phyloP scores from a whole-genome alignment of 2,329 filamentous ascomycete genomes.

The Neodidymelliopsis sp. region DNA sequence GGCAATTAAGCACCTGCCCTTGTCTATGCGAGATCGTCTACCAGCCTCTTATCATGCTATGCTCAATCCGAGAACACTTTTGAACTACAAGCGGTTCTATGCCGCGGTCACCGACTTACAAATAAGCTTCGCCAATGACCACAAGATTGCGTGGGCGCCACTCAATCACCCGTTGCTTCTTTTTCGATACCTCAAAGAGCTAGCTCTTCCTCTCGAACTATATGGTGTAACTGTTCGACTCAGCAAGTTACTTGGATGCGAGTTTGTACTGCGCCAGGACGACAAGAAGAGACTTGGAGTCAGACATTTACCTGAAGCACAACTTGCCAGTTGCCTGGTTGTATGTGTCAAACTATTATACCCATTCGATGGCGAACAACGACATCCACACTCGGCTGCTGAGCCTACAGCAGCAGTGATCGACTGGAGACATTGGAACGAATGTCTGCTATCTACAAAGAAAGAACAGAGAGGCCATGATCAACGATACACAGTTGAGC shows the following conservation, averaged over 20 bases:
- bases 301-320: slow-evolving; percentile 69
- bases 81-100: slow-evolving; percentile 68
- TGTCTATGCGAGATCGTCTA: slow-evolving; percentile 70
- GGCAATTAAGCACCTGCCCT: slow-evolving; percentile 65
- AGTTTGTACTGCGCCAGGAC: slow-evolving; percentile 64
- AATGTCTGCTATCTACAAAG: slow-evolving; percentile 21
- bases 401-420: slow-evolving; percentile 69
- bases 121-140: slow-evolving; percentile 70
- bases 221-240: slow-evolving; percentile 68
- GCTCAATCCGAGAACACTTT: slow-evolving; percentile 61
- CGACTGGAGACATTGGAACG: slow-evolving; percentile 75
- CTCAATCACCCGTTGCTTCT: slow-evolving; percentile 75
- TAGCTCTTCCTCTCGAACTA: slow-evolving; percentile 77
- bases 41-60: slow-evolving; percentile 66
- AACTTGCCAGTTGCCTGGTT: slow-evolving; percentile 74
- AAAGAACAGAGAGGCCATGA: slow-evolving; percentile 8
- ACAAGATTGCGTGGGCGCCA: slow-evolving; percentile 74
- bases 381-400: slow-evolving; percentile 58
- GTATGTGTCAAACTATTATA: slow-evolving; percentile 81
- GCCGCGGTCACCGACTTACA: slow-evolving; percentile 67
- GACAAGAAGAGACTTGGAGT: slow-evolving; percentile 29
- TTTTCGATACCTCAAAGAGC: slow-evolving; percentile 72
- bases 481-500: slow-evolving; percentile 47
- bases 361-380: slow-evolving; percentile 69
- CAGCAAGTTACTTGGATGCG: slow-evolving; percentile 58